Evolutionary conservation across 768 basidiomycete species (phyloP).

Genomic region (Hemileccinum impolitum): DNA sequence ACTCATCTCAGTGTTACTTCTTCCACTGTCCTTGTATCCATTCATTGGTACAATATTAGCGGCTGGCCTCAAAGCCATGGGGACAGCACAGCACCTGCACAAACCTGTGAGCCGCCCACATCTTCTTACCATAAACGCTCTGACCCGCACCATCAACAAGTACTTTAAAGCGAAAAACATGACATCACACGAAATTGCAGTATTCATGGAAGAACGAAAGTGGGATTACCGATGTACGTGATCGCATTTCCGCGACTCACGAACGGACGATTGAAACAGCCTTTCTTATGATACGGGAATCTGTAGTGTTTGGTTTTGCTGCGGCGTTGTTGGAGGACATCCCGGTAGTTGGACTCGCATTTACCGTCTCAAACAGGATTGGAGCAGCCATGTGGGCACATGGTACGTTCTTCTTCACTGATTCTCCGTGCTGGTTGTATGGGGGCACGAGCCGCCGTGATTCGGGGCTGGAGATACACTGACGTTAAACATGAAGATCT

Average conservation of each 20-base stretch:
- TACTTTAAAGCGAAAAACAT: slow-evolving; percentile 87
- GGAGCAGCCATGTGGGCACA: slow-evolving; percentile 96
- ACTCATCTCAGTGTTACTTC: slow-evolving; percentile 44
- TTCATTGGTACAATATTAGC: slow-evolving; percentile 59
- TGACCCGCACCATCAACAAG: slow-evolving; percentile 32
- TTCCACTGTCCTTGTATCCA: slow-evolving; percentile 66
- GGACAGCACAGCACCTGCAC: slow-evolving; percentile 68
- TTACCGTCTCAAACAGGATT: slow-evolving; percentile 82
- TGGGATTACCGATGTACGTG: slow-evolving; percentile 78
- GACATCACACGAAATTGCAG: slow-evolving; percentile 60
- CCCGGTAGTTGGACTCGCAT: slow-evolving; percentile 77
- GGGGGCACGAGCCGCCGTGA: no score
- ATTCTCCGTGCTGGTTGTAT: not conserved
- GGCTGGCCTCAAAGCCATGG: slow-evolving; percentile 64
- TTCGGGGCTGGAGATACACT: not conserved
- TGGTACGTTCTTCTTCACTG: slow-evolving; percentile 39
- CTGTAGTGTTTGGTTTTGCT: slow-evolving; percentile 76
- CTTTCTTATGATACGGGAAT: not conserved
- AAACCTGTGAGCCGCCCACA: slow-evolving; percentile 45
- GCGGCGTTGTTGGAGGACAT: slow-evolving; percentile 80
- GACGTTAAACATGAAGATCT: slow-evolving; percentile 41
- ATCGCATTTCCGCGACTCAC: not conserved
- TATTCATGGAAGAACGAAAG: slow-evolving; percentile 86
- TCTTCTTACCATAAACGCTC: not conserved
- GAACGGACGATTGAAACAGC: not conserved